Conservation (phyloP, 768 basidiomycete genomes). For the Mrakia hoshinonis region DNA sequence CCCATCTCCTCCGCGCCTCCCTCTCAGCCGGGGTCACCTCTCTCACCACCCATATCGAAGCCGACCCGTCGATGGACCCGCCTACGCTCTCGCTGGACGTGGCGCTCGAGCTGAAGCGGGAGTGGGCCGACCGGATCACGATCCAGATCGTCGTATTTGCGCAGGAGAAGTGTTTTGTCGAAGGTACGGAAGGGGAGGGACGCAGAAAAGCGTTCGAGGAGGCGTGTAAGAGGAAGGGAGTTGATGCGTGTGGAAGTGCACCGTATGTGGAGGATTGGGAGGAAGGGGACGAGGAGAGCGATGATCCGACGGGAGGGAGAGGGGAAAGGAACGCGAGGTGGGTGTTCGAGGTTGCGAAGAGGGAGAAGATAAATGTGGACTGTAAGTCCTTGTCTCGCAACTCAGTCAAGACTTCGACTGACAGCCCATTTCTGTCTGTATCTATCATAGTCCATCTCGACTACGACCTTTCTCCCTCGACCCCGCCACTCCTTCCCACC, state of each 20-base stretch:
- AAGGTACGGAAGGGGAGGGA: background rate
- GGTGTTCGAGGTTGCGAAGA: slow-evolving; percentile 6
- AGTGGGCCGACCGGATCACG: background rate
- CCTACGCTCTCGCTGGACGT: background rate
- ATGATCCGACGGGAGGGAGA: slow-evolving; percentile 4
- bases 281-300: slow-evolving; percentile 5
- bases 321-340: background rate
- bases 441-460: background rate
- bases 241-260: background rate
- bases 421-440: background rate
- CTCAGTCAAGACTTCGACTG: background rate
- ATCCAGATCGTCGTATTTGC: background rate
- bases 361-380: background rate
- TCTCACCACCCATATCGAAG: slow-evolving; percentile 5
- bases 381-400: background rate
- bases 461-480: background rate
- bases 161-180: background rate
- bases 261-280: slow-evolving; percentile 1
- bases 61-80: background rate
- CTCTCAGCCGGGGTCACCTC: background rate
- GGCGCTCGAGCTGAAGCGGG: background rate
- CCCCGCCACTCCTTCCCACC: background rate
- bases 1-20: background rate
- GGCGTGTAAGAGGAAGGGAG: background rate
- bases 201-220: background rate